Evolutionary conservation across 2,329 filamentous ascomycete genomes (phyloP).

Genomic region (Ophiosphaerella narmari): DNA sequence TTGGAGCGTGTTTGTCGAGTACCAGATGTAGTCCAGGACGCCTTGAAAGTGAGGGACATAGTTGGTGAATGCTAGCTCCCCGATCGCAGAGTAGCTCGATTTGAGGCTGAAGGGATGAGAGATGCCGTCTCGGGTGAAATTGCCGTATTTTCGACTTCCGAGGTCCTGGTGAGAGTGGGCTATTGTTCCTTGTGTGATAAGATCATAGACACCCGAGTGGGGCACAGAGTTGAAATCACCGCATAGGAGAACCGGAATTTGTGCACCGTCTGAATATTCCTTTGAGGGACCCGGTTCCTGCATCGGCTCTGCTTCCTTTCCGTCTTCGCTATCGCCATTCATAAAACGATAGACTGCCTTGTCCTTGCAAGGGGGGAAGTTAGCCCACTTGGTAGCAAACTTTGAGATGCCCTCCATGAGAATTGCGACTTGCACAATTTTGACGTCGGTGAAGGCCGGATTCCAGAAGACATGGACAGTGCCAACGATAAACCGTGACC

Average conservation of each 20-base stretch:
- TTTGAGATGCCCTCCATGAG: slow-evolving; percentile 90
- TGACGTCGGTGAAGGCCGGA: slow-evolving; percentile 86
- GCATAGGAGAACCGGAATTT: slow-evolving; percentile 89
- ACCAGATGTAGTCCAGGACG: slow-evolving; percentile 98
- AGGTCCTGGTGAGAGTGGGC: slow-evolving; percentile 80
- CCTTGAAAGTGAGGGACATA: slow-evolving; percentile 93
- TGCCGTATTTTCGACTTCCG: slow-evolving; percentile 81
- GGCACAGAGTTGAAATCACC: slow-evolving; percentile 94
- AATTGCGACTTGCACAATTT: slow-evolving; percentile 93
- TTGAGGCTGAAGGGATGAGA: slow-evolving; percentile 92
- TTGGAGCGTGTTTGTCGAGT: slow-evolving; percentile 86
- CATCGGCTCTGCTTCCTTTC: slow-evolving; percentile 56
- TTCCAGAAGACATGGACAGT: slow-evolving; percentile 98
- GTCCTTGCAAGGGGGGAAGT: slow-evolving; percentile 79
- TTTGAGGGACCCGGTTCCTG: slow-evolving; percentile 77
- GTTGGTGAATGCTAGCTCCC: slow-evolving; percentile 91
- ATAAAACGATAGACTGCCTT: slow-evolving; percentile 63
- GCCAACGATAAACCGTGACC: slow-evolving; percentile 87
- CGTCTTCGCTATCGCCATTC: slow-evolving; percentile 56
- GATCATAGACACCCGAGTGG: slow-evolving; percentile 87
- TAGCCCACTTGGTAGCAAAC: slow-evolving; percentile 81
- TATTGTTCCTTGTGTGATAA: slow-evolving; percentile 80
- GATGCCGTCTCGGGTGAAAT: slow-evolving; percentile 90
- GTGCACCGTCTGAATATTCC: slow-evolving; percentile 82
- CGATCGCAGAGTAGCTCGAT: slow-evolving; percentile 83